Base-by-base conservation (phyloP, 2,329 filamentous ascomycete species). In the Ceratocystis alfenasii region DNA sequence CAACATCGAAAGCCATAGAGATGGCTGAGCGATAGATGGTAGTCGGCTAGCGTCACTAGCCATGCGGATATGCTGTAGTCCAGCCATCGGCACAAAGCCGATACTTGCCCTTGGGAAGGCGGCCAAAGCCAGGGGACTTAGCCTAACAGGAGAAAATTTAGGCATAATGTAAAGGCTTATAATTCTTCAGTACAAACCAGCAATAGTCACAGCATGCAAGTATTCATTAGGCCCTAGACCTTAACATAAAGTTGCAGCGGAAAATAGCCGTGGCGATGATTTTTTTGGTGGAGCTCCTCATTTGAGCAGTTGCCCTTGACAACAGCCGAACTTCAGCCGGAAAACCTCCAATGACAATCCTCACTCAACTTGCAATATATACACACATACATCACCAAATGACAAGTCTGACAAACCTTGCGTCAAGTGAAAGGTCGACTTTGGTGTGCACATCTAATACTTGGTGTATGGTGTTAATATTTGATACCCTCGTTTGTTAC, bases 1-100 rank as follows among this genome's bases (percentile, higher is more conserved):
- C 62, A 91, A 76, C 68, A 91, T 76, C 8, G 81, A 82, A 70
- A 80, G 82, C 88, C 88, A 91, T 74, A 90, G 85, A 8, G 83
- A 83, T 5, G 78, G 69, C 69, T 85, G 79, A 28, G 77, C 75
- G 64, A 87, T 75, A 53, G 78, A 79, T n/a, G 80, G 81, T 8
- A 79, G 72, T 10, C 77, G 76, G 68, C 76, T 77, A 50, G 74
- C 72, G 33, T 25, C 36, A 20, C 59, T 45, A 20, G 41, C 25
- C 36, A 48, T 48, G 30, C 62, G 59, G 8, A 59, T 59, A 12
- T 59, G 50, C 17, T 33, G 63, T 41, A 55, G 48, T 5, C 20
- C 28, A 10, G 61, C 45, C 17, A 48, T 8, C 36, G 41, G 28
- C 44, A 60, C 41, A 48, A 22, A n/a, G 41, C 17, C 62, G 36